Evolutionary conservation across 768 basidiomycete species (phyloP), one percentile per base, ranked within the genome.

Genomic region (Boletus edulis): DNA sequence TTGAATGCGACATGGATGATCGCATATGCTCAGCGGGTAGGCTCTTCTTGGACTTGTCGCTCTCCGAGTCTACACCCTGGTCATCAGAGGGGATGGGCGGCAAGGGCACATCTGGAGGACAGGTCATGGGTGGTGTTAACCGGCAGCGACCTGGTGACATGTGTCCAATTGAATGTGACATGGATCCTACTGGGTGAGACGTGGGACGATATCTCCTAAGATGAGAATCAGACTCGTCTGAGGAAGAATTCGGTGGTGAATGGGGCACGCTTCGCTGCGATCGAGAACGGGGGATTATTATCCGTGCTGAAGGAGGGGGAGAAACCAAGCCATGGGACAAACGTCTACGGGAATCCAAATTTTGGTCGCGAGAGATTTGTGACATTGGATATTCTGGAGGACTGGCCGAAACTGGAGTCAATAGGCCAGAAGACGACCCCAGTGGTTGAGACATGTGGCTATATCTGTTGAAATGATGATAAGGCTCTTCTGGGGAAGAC

Each of bases 31-130:
- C 44, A 10, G 27, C 4, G 1, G 0, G 22, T 15, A 24, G 22
- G 18, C 5, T 46, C 32, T 47, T 20, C 15, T 41, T 27, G 18
- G 14, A 20, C 2, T 2, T 7, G 6, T n/a, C 13, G 18, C 6
- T 17, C 20, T 55, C 31, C 11, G 40, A 46, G 2, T 42, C 22
- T n/a, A n/a, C n/a, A n/a, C n/a, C n/a, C n/a, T n/a, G n/a, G n/a
- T n/a, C n/a, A n/a, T n/a, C n/a, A n/a, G n/a, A n/a, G 4, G 67
- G 67, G 38, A 67, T 41, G 6, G 67, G 62, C 1, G 67, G 67
- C 38, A 69, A 49, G 17, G 67, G 63, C 8, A 46, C 20, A 13
- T 50, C 54, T 7, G 67, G 67, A 45, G 65, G 60, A 35, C 20
- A 8, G 24, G 51, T 39, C 18, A 1, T 51, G 20, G 67, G 59